Percentiles rank a stretch among this genome's conserved stretches.
phyloP scores from a whole-genome alignment of 1,284 basidiomycete genomes.

The Malassezia psittaci region DNA sequence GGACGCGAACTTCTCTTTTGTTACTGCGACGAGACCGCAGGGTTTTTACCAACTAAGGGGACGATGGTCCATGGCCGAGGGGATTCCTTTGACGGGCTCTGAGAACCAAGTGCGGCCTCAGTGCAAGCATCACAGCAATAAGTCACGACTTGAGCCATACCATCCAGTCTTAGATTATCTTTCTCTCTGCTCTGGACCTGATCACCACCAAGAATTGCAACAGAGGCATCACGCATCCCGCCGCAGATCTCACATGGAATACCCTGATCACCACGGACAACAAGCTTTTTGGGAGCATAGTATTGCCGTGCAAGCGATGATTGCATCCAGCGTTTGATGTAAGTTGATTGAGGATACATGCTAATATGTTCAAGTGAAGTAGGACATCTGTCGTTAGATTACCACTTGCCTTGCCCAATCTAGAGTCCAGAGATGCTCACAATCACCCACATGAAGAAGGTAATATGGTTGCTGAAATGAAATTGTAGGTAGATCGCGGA shows the following conservation, averaged over 20 bases:
- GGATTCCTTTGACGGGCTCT: neutral
- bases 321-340: slow-evolving; percentile 6
- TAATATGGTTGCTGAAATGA: slow-evolving; percentile 6
- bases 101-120: slow-evolving; percentile 1
- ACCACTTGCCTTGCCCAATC: slow-evolving; percentile 7
- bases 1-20: too few species aligned
- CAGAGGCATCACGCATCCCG: slow-evolving; percentile 10
- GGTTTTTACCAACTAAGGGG: neutral
- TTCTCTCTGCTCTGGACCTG: neutral
- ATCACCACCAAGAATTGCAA: slow-evolving; percentile 12
- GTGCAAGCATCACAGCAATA: slow-evolving; percentile 9
- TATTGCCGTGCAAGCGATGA: slow-evolving; percentile 14
- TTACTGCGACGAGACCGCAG: too few species aligned
- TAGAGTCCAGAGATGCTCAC: slow-evolving; percentile 14
- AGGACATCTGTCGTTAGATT: slow-evolving; percentile 1
- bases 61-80: slow-evolving; percentile 2
- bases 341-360: neutral
- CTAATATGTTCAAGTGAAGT: neutral
- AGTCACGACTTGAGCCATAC: slow-evolving; percentile 12
- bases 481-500: neutral
- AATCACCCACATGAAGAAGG: slow-evolving; percentile 16
- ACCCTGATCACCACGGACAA: neutral
- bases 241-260: slow-evolving; percentile 13
- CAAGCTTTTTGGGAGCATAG: slow-evolving; percentile 6
- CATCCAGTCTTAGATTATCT: neutral